A percentile compares a stretch with the other conserved stretches of the same genome.
Evolutionary conservation across 2,329 filamentous ascomycete genomes (phyloP).

Genomic region (Botrytis fragariae): DNA sequence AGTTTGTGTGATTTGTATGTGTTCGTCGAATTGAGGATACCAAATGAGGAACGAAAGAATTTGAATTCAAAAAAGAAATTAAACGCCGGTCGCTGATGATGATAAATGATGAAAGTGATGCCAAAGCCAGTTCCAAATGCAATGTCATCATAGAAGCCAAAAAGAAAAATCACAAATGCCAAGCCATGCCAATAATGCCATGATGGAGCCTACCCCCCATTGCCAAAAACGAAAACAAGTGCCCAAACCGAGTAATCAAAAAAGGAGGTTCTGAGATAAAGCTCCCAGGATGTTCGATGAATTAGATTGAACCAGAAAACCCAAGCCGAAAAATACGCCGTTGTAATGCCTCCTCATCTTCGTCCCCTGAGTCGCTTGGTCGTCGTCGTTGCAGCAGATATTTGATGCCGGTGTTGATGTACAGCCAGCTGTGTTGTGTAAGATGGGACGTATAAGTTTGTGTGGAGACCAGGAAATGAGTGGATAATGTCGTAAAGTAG

Average conservation of each 20-base stretch:
- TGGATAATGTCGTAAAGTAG: slow-evolving; percentile 1
- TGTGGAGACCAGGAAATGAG: slow-evolving; percentile 14
- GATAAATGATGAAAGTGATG: slow-evolving; percentile 14
- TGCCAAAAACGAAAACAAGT: slow-evolving; percentile 17
- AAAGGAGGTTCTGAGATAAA: slow-evolving; percentile 8
- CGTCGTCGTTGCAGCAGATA: slow-evolving; percentile 12
- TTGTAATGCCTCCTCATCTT: slow-evolving; percentile 19
- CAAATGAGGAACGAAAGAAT: slow-evolving; percentile 15
- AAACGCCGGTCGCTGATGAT: slow-evolving; percentile 21
- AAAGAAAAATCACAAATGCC: slow-evolving; percentile 16
- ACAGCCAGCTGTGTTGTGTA: slow-evolving; percentile 14
- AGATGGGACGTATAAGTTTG: not conserved
- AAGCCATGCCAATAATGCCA: slow-evolving; percentile 19
- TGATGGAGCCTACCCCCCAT: slow-evolving; percentile 16
- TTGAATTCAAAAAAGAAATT: slow-evolving; percentile 14
- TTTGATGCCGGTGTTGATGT: slow-evolving; percentile 12
- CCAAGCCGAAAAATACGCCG: slow-evolving; percentile 16
- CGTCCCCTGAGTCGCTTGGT: slow-evolving; percentile 18
- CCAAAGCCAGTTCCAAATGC: slow-evolving; percentile 12
- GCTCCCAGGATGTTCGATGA: slow-evolving; percentile 18
- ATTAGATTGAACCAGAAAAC: slow-evolving; percentile 19
- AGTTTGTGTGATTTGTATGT: not conserved
- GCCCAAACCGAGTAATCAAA: slow-evolving; percentile 15
- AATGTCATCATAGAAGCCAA: slow-evolving; percentile 18
- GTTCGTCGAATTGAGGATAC: slow-evolving; percentile 3